Percentiles rank a stretch among this genome's conserved stretches.
Conservation (phyloP, 139 green algal genomes). For the Deuterostichococcus epilithicus region DNA sequence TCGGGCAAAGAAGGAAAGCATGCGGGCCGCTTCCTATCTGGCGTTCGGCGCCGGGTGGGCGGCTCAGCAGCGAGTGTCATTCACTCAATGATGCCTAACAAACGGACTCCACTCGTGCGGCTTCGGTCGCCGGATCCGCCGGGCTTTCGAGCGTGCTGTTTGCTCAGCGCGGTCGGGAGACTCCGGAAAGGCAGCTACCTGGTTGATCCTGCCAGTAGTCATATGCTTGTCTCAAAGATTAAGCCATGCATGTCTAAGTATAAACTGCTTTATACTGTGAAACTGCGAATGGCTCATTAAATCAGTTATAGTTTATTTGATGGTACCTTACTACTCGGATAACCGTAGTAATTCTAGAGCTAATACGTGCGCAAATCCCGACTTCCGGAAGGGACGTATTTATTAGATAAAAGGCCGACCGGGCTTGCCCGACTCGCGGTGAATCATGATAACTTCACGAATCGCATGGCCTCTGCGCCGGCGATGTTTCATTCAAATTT, state of each 20-base stretch:
- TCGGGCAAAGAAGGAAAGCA: slow-evolving; percentile 27
- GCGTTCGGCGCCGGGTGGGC: slow-evolving; percentile 4
- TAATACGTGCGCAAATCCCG: slow-evolving; percentile 89
- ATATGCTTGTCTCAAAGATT: slow-evolving; percentile 99
- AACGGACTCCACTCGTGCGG: slow-evolving; percentile 2
- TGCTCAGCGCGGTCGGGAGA: not conserved
- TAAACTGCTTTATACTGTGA: slow-evolving; percentile 99
- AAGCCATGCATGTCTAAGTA: slow-evolving; percentile 99
- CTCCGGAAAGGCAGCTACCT: slow-evolving; percentile 71
- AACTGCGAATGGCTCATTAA: slow-evolving; percentile 99
- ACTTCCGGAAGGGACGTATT: slow-evolving; percentile 90
- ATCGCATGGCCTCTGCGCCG: slow-evolving; percentile 76
- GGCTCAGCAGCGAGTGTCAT: slow-evolving; percentile 1
- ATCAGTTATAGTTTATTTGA: slow-evolving; percentile 99
- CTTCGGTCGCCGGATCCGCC: not conserved
- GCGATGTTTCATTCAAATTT: slow-evolving; percentile 94
- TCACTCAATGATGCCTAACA: slow-evolving; percentile 2
- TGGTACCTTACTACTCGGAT: slow-evolving; percentile 93
- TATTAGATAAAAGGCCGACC: slow-evolving; percentile 90
- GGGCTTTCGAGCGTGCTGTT: not conserved
- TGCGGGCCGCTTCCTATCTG: not conserved
- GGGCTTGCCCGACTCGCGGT: slow-evolving; percentile 56
- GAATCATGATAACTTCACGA: slow-evolving; percentile 94
- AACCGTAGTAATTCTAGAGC: slow-evolving; percentile 88
- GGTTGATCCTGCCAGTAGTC: slow-evolving; percentile 97